Percentiles rank a stretch among this genome's conserved stretches.
These are phyloP conservation scores for Solanum ossicruentum DNA, from an alignment of 257 asterid genomes.

Conservation along the genomic window DNA sequence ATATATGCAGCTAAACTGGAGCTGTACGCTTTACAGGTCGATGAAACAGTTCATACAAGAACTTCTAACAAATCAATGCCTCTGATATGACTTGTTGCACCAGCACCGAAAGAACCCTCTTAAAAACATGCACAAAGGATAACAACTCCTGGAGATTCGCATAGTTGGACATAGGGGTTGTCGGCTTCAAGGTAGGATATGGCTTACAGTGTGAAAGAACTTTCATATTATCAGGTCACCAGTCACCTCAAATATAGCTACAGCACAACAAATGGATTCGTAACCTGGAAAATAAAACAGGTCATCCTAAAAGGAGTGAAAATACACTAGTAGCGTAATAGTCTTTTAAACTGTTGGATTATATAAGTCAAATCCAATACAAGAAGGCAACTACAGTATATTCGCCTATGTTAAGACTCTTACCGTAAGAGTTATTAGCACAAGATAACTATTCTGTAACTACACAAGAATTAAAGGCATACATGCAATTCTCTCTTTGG, in stretches of 20 bases:
- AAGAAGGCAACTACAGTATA: background rate
- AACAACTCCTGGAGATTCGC: background rate
- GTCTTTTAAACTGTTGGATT: background rate
- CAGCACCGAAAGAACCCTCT: background rate
- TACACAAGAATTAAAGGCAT: background rate
- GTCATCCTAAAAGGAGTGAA: background rate
- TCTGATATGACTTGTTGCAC: background rate
- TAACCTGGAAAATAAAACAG: background rate
- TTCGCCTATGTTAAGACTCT: background rate
- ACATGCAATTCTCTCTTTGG: background rate
- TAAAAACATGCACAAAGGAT: background rate
- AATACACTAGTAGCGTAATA: background rate
- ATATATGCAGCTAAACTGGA: background rate
- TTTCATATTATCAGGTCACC: background rate
- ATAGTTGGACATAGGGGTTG: background rate
- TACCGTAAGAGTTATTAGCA: background rate
- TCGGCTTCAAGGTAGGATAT: background rate
- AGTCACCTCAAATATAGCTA: background rate
- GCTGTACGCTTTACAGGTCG: background rate
- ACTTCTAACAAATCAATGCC: background rate
- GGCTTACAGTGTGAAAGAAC: background rate
- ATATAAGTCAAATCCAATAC: background rate
- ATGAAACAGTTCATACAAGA: background rate
- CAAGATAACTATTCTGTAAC: background rate
- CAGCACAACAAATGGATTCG: background rate